phyloP scores from a whole-genome alignment of 2,329 filamentous ascomycete genomes.

The Parafenestella ontariensis region DNA sequence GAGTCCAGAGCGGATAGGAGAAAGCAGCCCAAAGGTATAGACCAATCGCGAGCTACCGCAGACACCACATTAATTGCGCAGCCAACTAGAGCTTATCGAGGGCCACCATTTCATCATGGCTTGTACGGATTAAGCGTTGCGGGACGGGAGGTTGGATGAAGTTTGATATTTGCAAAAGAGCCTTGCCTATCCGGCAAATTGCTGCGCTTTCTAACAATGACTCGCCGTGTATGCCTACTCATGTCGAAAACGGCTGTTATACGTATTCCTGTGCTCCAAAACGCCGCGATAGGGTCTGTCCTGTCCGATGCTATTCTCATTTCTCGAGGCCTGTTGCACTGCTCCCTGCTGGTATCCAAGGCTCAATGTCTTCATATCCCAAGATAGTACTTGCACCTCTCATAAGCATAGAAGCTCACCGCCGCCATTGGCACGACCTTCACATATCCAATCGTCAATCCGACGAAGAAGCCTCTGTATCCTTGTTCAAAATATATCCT shows the following conservation, averaged over 20 bases:
- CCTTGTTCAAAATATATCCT: constrained; percentile 80
- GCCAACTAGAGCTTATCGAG: neutral
- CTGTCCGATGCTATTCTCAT: neutral
- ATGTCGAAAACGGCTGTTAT: neutral
- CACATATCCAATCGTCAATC: constrained; percentile 90
- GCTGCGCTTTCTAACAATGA: neutral
- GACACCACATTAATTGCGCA: neutral
- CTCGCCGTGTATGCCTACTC: neutral
- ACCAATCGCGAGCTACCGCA: neutral
- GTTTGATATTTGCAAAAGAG: too few relatives aligned
- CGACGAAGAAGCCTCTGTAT: constrained; percentile 85
- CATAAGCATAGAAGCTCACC: constrained; percentile 72
- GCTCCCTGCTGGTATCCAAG: neutral
- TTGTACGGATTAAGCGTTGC: too few relatives aligned
- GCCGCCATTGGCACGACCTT: constrained; percentile 93
- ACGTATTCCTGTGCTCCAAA: neutral
- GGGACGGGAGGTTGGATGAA: too few relatives aligned
- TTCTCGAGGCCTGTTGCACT: neutral
- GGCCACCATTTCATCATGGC: too few relatives aligned
- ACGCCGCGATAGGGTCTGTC: neutral
- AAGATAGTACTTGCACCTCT: constrained; percentile 66
- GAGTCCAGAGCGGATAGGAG: neutral
- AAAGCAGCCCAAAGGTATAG: neutral
- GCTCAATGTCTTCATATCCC: constrained; percentile 49
- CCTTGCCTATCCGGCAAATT: too few relatives aligned